A percentile compares a stretch with the other conserved stretches of the same genome.
These are phyloP conservation scores for Corrigiola litoralis DNA, from an alignment of 179 eudicot species.

Conservation along the genomic window DNA sequence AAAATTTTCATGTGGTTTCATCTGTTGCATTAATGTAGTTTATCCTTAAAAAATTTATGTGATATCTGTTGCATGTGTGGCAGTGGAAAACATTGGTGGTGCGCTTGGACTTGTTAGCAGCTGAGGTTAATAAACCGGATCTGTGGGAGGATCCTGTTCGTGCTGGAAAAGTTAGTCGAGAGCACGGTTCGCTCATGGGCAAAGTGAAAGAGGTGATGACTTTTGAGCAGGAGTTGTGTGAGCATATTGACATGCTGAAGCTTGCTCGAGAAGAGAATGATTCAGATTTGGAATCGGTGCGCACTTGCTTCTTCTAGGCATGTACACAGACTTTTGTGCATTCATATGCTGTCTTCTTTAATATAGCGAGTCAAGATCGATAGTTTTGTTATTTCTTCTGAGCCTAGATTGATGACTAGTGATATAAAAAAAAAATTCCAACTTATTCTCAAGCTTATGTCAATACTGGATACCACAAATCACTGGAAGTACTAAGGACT, in stretches of 20 bases:
- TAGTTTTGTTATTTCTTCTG: background rate
- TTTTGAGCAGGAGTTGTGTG: conserved; percentile 77
- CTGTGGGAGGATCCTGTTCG: conserved; percentile 94
- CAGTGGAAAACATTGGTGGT: conserved; percentile 81
- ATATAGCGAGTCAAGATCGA: background rate
- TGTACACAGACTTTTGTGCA: conserved; percentile 45
- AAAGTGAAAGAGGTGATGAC: conserved; percentile 84
- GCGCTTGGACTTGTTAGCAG: conserved; percentile 57
- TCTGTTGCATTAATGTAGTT: background rate
- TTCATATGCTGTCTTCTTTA: background rate
- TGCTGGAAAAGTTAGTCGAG: conserved; percentile 92
- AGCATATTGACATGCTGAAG: conserved; percentile 96
- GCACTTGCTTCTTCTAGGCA: conserved; percentile 76
- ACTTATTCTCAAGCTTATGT: no score
- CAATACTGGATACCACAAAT: no score
- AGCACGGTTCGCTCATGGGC: conserved; percentile 75
- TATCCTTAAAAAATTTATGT: background rate
- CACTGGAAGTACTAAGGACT: no score
- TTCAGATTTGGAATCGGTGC: conserved; percentile 91
- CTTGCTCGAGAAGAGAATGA: conserved; percentile 97
- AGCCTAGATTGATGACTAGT: background rate
- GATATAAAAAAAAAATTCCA: background rate
- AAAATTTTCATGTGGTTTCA: background rate
- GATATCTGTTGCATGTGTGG: conserved; percentile 15
- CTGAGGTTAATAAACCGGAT: conserved; percentile 66